phyloP scores from a whole-genome alignment of 106 monocot genomes.

The Dendrobium catenatum region DNA sequence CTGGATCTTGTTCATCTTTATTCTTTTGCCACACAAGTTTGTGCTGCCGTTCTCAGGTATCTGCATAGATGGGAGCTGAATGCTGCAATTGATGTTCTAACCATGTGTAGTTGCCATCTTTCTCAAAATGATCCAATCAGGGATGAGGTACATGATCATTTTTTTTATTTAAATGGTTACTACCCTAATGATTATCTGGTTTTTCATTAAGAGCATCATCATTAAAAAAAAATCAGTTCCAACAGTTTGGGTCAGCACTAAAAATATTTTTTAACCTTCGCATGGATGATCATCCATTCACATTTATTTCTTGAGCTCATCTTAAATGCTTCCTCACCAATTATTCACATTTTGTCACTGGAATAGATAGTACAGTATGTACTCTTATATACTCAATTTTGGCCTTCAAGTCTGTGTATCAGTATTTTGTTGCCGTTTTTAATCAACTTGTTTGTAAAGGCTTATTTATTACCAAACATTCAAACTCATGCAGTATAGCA shows the following conservation, averaged over 20 bases:
- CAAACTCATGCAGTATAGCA: not conserved
- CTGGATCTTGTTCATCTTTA: not conserved
- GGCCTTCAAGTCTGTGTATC: not conserved
- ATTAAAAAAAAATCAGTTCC: not conserved
- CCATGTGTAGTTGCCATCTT: constrained; percentile 86
- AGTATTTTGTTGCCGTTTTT: not conserved
- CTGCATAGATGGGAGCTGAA: constrained; percentile 74
- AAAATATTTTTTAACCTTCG: not conserved
- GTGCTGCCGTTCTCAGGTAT: constrained; percentile 31
- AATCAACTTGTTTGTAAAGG: not conserved
- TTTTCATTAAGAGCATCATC: not conserved
- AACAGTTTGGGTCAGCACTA: not conserved
- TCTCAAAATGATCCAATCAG: constrained; percentile 47
- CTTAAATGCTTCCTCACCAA: not conserved
- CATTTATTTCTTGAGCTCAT: not conserved
- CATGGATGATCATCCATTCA: not conserved
- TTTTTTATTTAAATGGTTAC: not conserved
- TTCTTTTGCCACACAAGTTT: not conserved
- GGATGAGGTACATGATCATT: constrained; percentile 42
- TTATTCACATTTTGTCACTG: not conserved
- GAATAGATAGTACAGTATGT: not conserved
- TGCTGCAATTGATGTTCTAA: constrained; percentile 84
- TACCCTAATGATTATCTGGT: not conserved
- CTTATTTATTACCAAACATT: not conserved
- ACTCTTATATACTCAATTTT: not conserved